Base-by-base conservation (phyloP, 2,329 filamentous ascomycete genomes). In the Phialophora expanda region DNA sequence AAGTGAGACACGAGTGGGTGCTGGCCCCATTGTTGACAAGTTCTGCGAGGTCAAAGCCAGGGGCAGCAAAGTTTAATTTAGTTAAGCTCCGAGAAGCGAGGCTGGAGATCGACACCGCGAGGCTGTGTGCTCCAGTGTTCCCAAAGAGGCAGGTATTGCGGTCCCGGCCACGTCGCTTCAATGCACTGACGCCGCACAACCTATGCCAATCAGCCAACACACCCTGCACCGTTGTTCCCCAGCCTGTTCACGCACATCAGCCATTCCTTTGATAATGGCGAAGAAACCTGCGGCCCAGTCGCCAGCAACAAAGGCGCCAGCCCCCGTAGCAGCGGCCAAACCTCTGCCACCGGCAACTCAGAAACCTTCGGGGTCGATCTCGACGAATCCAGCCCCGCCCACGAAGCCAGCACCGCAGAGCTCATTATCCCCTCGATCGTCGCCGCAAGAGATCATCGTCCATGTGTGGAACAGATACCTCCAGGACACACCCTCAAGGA, bases 401-500 rank as follows among this genome's bases (percentile, higher is more conserved):
- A 72, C 76, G 44, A 70, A 76, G 20, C 75, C 62, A 26, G 7
- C 34, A 28, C 26, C 53, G 9, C 54, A 62, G 50, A 67, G 30
- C 26, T 56, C 77, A 30, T 74, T 81, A 51, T 77, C 76, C 64
- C 66, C 75, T 28, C 79, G 78, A 56, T 78, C 78, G 50, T 78
- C 79, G 48, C 67, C 77, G 28, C 72, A 80, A 75, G 83, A 89
- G 74, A 90, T 96, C 70, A 81, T 89, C 51, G 73, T 84, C 63
- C 88, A 88, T 75, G 84, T 97, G 72, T 90, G 89, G 85, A 82
- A 88, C 73, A 88, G 92, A 79, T 99, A 99, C 80, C 78, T 89
- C 62, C 82, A 89, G 72, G 85, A 88, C 72, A 99, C 95, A 53
- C 89, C 94, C 55, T 93, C 97, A 84, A 88, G 94, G 69, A 94